A percentile compares a stretch with the other conserved stretches of the same genome.
These are phyloP conservation scores for Bimuria novae-zelandiae DNA, from an alignment of 2,329 filamentous ascomycete species.

Conservation along the genomic window DNA sequence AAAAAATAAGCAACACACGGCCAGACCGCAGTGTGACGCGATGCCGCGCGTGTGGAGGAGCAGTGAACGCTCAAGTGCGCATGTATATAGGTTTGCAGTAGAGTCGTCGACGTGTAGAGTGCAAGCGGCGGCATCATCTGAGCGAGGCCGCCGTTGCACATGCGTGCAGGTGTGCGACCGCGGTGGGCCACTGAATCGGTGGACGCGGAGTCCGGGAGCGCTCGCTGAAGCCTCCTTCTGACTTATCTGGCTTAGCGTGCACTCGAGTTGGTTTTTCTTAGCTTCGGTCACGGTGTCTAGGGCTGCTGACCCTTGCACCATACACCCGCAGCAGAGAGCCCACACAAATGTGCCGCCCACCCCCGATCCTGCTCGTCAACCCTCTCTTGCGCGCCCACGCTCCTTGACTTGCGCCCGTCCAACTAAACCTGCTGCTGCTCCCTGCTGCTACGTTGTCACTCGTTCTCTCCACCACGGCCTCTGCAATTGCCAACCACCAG, in stretches of 20 bases:
- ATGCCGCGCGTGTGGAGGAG: neutral
- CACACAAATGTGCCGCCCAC: constrained; percentile 11
- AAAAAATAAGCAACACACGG: neutral
- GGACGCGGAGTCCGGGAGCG: neutral
- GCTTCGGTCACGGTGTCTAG: neutral
- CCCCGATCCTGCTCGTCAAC: constrained; percentile 8
- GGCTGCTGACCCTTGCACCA: constrained; percentile 10
- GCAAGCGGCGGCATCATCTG: neutral
- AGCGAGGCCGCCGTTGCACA: neutral
- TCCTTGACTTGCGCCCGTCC: constrained; percentile 14
- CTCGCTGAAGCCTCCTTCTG: neutral
- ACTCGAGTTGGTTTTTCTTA: constrained; percentile 1
- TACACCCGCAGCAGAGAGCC: constrained; percentile 3
- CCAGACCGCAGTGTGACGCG: neutral
- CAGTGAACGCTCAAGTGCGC: neutral
- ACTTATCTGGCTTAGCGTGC: neutral
- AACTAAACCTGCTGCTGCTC: too few relatives aligned
- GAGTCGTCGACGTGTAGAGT: neutral
- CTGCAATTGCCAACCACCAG: constrained; percentile 1
- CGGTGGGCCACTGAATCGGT: neutral
- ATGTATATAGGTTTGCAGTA: neutral
- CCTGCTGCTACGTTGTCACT: constrained; percentile 10
- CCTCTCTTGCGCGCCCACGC: constrained; percentile 30
- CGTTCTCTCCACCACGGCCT: constrained; percentile 16
- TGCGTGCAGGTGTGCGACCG: constrained; percentile 1